Evolutionary conservation across 108 stramenopile species (phyloP).

Genomic region (Conticribra guillardii): DNA sequence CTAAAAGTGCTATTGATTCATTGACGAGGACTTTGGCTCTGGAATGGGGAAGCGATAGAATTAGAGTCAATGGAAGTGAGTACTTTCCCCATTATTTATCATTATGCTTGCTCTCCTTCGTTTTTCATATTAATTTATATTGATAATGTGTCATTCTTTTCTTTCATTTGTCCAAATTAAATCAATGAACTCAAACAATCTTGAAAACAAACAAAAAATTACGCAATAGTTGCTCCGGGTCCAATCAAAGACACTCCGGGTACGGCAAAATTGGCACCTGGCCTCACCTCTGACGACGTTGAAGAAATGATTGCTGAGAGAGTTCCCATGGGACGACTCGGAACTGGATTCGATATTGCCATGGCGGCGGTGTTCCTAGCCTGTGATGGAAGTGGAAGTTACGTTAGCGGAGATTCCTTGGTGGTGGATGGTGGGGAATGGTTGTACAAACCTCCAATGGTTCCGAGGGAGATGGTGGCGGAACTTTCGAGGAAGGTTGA

Average conservation of each 20-base stretch:
- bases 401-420: conserved; percentile 77
- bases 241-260: conserved; percentile 94
- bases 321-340: conserved; percentile 79
- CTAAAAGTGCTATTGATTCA: conserved; percentile 92
- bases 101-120: not conserved
- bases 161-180: too few relatives aligned
- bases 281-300: conserved; percentile 47
- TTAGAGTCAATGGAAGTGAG: conserved; percentile 85
- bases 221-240: conserved; percentile 82
- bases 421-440: conserved; percentile 88
- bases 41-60: conserved; percentile 90
- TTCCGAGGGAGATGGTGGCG: conserved; percentile 80
- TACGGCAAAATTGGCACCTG: conserved; percentile 91
- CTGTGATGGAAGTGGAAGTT: conserved; percentile 57
- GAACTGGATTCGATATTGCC: conserved; percentile 79
- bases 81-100: not conserved
- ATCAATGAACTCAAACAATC: conserved; percentile 2
- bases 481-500: conserved; percentile 76
- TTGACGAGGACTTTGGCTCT: conserved; percentile 89
- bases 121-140: not conserved
- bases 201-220: conserved; percentile 1
- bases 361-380: conserved; percentile 81
- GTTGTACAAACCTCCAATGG: conserved; percentile 78
- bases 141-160: too few relatives aligned
- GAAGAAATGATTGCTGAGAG: conserved; percentile 68